Conservation (phyloP, 2,329 filamentous ascomycete species). For the Stachybotrys chartarum region DNA sequence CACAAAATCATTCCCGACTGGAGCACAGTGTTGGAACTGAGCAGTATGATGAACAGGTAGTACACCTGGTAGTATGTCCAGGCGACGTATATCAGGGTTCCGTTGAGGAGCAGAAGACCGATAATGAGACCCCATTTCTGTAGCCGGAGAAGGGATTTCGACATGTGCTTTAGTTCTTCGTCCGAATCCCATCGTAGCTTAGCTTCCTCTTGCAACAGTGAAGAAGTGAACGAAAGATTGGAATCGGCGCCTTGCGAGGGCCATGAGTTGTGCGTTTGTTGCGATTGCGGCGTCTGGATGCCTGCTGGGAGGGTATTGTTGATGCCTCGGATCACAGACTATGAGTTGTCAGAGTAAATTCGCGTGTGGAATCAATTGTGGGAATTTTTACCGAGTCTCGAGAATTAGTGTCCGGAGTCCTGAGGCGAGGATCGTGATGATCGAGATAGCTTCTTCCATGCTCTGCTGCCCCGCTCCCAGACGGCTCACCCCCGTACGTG, state of each 20-base stretch:
- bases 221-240: slow-evolving; percentile 26
- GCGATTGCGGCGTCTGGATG: slow-evolving; percentile 22
- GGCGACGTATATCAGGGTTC: slow-evolving; percentile 26
- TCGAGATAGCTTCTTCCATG: background rate
- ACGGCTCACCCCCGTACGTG: background rate
- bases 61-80: slow-evolving; percentile 30
- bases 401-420: slow-evolving; percentile 11
- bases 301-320: slow-evolving; percentile 22
- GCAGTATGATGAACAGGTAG: slow-evolving; percentile 35
- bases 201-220: slow-evolving; percentile 28
- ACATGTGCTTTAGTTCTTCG: slow-evolving; percentile 29
- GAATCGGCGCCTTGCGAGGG: slow-evolving; percentile 24
- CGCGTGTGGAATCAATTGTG: background rate
- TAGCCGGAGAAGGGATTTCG: slow-evolving; percentile 25
- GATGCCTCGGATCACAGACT: slow-evolving; percentile 26
- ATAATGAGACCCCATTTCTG: slow-evolving; percentile 32
- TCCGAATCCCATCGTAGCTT: slow-evolving; percentile 32
- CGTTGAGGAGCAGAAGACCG: slow-evolving; percentile 26
- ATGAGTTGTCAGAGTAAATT: slow-evolving; percentile 1
- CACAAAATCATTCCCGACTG: slow-evolving; percentile 34
- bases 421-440: background rate
- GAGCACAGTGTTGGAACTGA: slow-evolving; percentile 37
- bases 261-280: slow-evolving; percentile 21
- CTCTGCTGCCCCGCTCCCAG: background rate
- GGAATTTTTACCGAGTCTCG: slow-evolving; percentile 19